Percentiles rank a stretch among this genome's conserved stretches.
Conservation (phyloP, 306 rosid genomes). For the Lathyrus aphaca region DNA sequence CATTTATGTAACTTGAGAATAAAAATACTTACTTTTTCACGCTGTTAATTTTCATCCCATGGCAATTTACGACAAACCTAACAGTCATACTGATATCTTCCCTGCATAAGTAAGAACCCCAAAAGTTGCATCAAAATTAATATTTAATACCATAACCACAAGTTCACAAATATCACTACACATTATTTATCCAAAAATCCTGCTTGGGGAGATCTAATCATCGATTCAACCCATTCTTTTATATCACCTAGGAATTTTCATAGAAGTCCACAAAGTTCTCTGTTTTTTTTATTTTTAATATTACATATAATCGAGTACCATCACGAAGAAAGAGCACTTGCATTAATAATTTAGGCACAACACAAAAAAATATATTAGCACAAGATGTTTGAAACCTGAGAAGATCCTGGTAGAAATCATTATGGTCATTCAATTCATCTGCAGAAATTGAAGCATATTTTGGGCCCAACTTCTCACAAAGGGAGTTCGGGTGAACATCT, state of each 20-base stretch:
- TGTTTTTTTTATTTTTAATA: neutral
- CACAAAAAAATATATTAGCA: neutral
- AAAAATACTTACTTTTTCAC: slow-evolving; percentile 74
- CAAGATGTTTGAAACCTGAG: slow-evolving; percentile 66
- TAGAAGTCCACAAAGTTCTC: slow-evolving; percentile 17
- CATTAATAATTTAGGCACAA: slow-evolving; percentile 18
- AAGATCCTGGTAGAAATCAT: slow-evolving; percentile 80
- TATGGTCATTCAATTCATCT: slow-evolving; percentile 62
- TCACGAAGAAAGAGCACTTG: slow-evolving; percentile 17
- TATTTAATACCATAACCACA: slow-evolving; percentile 29
- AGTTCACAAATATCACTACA: slow-evolving; percentile 14
- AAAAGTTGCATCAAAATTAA: slow-evolving; percentile 41
- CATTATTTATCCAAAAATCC: slow-evolving; percentile 31
- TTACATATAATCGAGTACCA: slow-evolving; percentile 10
- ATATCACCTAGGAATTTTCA: neutral
- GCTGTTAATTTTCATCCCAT: slow-evolving; percentile 71
- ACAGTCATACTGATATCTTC: slow-evolving; percentile 85
- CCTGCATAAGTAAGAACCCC: slow-evolving; percentile 53
- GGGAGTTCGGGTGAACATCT: slow-evolving; percentile 84
- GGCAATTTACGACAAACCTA: slow-evolving; percentile 87
- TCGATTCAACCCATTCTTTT: neutral
- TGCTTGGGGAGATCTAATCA: slow-evolving; percentile 8
- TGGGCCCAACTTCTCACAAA: slow-evolving; percentile 86
- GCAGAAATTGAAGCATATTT: slow-evolving; percentile 77
- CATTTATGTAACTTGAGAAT: slow-evolving; percentile 2